Evolutionary conservation across 2,329 filamentous ascomycete species (phyloP).

Genomic region (Hypoxylon sp.): DNA sequence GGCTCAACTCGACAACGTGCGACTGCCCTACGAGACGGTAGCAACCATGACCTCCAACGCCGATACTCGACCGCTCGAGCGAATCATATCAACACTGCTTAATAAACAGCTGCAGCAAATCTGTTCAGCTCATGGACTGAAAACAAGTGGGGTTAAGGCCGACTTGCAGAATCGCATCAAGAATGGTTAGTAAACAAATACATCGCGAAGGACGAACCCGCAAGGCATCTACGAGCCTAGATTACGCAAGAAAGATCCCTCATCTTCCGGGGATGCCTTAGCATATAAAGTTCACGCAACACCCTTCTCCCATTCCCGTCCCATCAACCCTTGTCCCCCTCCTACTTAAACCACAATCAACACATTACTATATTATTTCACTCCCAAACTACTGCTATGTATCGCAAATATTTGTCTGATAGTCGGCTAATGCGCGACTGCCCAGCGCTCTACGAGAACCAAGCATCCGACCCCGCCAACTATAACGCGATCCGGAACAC

Average conservation of each 20-base stretch:
- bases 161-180: conserved; percentile 84
- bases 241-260: conserved; percentile 3
- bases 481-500: conserved; percentile 40
- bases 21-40: conserved; percentile 47
- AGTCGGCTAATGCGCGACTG: conserved; percentile 9
- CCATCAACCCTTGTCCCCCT: conserved; percentile 6
- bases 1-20: conserved; percentile 39
- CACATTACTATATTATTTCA: neutral
- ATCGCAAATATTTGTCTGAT: neutral
- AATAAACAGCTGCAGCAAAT: conserved; percentile 81
- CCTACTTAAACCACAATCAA: conserved; percentile 10
- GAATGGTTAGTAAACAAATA: conserved; percentile 62
- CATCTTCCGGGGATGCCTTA: neutral
- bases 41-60: conserved; percentile 49
- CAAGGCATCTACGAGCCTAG: neutral
- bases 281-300: conserved; percentile 18
- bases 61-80: conserved; percentile 64
- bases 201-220: neutral
- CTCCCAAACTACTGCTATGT: neutral
- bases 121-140: conserved; percentile 80
- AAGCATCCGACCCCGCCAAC: conserved; percentile 29
- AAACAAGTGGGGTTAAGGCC: conserved; percentile 87
- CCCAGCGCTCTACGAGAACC: conserved; percentile 49
- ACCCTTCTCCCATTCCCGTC: neutral
- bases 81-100: conserved; percentile 63